Evolutionary conservation across 1,284 basidiomycete species (phyloP).

Genomic region (Stereum hirsutum): DNA sequence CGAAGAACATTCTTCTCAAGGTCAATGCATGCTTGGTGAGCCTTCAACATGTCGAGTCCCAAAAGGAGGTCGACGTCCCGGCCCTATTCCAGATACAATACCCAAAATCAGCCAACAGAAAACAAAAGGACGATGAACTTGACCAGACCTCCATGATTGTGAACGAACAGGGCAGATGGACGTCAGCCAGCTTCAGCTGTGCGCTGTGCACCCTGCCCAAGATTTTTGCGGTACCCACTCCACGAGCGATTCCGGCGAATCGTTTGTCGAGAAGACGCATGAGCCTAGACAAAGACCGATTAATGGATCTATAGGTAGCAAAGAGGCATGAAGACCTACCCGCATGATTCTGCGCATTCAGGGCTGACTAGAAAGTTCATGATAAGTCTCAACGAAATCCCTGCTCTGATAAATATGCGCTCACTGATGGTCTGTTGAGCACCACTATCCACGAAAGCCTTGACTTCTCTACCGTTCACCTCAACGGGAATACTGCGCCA

Average conservation of each 20-base stretch:
- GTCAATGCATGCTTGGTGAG: constrained; percentile 94
- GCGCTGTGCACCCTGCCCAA: constrained; percentile 92
- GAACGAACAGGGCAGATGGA: constrained; percentile 86
- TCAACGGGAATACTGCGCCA: constrained; percentile 67
- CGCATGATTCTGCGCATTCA: constrained; percentile 88
- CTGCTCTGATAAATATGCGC: constrained; percentile 18
- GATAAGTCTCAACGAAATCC: constrained; percentile 7
- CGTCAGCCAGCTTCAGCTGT: constrained; percentile 80
- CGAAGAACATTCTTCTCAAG: constrained; percentile 81
- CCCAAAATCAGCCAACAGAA: not conserved
- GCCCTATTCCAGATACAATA: constrained; percentile 40
- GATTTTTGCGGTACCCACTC: constrained; percentile 93
- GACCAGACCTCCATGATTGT: constrained; percentile 82
- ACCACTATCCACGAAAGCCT: constrained; percentile 97
- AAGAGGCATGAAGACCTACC: constrained; percentile 35
- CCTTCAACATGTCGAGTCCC: constrained; percentile 97
- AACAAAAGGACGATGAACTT: constrained; percentile 1
- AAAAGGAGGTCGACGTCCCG: constrained; percentile 89
- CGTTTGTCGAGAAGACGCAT: constrained; percentile 90
- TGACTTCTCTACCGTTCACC: constrained; percentile 85
- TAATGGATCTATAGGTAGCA: not conserved
- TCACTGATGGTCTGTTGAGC: constrained; percentile 94
- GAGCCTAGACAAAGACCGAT: constrained; percentile 50
- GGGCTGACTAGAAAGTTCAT: constrained; percentile 75
- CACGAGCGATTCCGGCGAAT: constrained; percentile 87